phyloP scores from a whole-genome alignment of 495 filamentous ascomycete genomes.

The Chaetomium fimeti region DNA sequence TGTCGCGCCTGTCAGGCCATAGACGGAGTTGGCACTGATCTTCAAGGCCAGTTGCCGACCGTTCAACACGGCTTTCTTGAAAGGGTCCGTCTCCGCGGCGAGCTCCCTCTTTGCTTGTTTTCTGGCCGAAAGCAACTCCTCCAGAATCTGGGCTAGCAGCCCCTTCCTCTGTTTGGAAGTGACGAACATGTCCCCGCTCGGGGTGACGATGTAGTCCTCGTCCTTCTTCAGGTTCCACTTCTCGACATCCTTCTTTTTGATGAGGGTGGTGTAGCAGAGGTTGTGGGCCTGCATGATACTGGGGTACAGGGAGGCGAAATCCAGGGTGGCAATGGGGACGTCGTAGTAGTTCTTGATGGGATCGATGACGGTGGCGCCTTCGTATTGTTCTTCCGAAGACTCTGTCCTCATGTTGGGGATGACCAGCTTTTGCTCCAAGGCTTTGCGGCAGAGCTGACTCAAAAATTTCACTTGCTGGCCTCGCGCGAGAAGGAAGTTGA shows the following conservation, averaged over 20 bases:
- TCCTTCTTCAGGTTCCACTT: constrained; percentile 71
- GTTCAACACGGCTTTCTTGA: constrained; percentile 97
- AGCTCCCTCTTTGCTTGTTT: constrained; percentile 92
- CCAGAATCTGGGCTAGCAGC: constrained; percentile 88
- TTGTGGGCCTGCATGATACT: constrained; percentile 99
- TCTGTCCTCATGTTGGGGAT: constrained; percentile 76
- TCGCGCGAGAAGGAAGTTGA: constrained; percentile 87
- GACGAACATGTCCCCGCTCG: constrained; percentile 90
- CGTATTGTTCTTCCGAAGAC: constrained; percentile 79
- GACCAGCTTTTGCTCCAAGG: constrained; percentile 84
- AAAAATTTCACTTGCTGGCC: constrained; percentile 98
- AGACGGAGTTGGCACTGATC: constrained; percentile 96
- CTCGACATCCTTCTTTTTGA: constrained; percentile 78
- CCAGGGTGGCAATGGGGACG: constrained; percentile 91
- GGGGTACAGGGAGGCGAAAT: constrained; percentile 98
- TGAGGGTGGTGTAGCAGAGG: constrained; percentile 92
- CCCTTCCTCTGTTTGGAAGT: constrained; percentile 88
- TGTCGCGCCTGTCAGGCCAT: constrained; percentile 94
- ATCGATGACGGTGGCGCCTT: constrained; percentile 97
- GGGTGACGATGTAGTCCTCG: constrained; percentile 94
- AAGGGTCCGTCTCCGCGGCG: constrained; percentile 86
- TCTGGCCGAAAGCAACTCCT: constrained; percentile 83
- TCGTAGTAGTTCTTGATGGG: constrained; percentile 88
- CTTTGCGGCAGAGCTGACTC: constrained; percentile 95
- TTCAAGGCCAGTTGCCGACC: constrained; percentile 96